Evolutionary conservation across 2,329 filamentous ascomycete genomes (phyloP).

Genomic region (Seiridium cupressi): DNA sequence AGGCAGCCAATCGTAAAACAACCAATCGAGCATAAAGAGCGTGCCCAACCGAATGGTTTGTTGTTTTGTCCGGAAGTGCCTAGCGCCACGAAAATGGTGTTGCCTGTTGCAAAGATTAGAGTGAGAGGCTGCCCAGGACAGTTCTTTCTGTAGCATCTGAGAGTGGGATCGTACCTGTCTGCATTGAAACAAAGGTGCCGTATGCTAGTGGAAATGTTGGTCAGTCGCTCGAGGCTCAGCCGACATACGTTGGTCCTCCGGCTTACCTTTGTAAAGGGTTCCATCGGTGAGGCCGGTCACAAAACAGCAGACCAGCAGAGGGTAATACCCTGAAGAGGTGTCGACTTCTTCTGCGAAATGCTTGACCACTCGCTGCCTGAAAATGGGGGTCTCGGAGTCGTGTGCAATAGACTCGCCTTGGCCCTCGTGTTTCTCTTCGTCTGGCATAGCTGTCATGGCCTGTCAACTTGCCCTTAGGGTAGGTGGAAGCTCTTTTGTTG

Average conservation of each 20-base stretch:
- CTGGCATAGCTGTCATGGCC: not conserved
- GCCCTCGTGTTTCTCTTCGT: slow-evolving; percentile 1
- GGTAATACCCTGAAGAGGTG: slow-evolving; percentile 10
- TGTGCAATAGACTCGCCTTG: not conserved
- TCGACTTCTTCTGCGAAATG: slow-evolving; percentile 10
- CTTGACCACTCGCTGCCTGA: not conserved
- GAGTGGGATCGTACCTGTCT: slow-evolving; percentile 23
- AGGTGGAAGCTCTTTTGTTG: not conserved
- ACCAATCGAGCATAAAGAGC: slow-evolving; percentile 40
- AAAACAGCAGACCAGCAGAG: slow-evolving; percentile 15
- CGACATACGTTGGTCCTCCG: too few species aligned
- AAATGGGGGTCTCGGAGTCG: not conserved
- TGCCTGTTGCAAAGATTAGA: slow-evolving; percentile 22
- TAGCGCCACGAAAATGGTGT: slow-evolving; percentile 40
- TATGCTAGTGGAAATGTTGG: slow-evolving; percentile 27
- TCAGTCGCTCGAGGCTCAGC: not conserved
- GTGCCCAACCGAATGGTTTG: slow-evolving; percentile 38
- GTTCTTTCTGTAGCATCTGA: too few species aligned
- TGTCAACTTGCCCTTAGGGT: not conserved
- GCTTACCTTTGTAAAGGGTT: slow-evolving; percentile 17
- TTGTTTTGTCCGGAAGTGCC: slow-evolving; percentile 37
- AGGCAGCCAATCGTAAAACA: slow-evolving; percentile 39
- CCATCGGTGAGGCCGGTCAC: slow-evolving; percentile 17
- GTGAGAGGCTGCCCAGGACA: not conserved
- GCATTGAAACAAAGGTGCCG: slow-evolving; percentile 41